Evolutionary conservation across 2,329 filamentous ascomycete species (phyloP), one percentile per base, ranked within the genome.

Genomic region (Scytalidium lignicola): DNA sequence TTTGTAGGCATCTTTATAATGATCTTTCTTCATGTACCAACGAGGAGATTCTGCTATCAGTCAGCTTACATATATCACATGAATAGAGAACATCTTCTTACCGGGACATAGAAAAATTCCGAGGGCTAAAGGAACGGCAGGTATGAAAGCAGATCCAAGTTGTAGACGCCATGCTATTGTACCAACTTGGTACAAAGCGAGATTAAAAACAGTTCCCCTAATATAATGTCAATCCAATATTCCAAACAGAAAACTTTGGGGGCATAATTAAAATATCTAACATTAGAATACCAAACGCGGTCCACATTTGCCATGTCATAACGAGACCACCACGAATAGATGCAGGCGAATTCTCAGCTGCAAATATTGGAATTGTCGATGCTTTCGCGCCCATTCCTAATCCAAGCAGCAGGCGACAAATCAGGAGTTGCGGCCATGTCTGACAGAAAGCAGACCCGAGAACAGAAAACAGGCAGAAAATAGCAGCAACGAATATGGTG

Each of bases 251-350:
- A 28, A 7, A 13, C 26, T 28, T n/a, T n/a, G n/a, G n/a, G n/a
- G 26, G 13, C 13, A 28, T 28, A 28, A 13, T 7, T 28, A 28
- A 21, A n/a, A 21, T n/a, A 49, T 13, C 47, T 20, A 40, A 28
- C 26, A 80, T 65, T 56, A 80, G 15, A n/a, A 83, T 82, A 42
- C 80, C 80, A 59, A 83, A 79, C 2, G 76, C 76, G 2, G 76
- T 82, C 79, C 82, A 86, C 65, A 86, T 71, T 67, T 91, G 85
- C 87, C 88, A 92, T 54, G 83, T 83, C 87, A 92, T 92, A 54
- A 91, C 86, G 17, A 55, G 72, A 3, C 84, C 86, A 51, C 78
- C 78, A 41, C 78, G 72, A 50, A 82, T 75, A 10, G 63, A 55
- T 9, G 76, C 72, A 2, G 78, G 78, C 2, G 72, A 70, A 50